Conservation (phyloP, 2,329 filamentous ascomycete genomes). For the Aschersonia sp. region DNA sequence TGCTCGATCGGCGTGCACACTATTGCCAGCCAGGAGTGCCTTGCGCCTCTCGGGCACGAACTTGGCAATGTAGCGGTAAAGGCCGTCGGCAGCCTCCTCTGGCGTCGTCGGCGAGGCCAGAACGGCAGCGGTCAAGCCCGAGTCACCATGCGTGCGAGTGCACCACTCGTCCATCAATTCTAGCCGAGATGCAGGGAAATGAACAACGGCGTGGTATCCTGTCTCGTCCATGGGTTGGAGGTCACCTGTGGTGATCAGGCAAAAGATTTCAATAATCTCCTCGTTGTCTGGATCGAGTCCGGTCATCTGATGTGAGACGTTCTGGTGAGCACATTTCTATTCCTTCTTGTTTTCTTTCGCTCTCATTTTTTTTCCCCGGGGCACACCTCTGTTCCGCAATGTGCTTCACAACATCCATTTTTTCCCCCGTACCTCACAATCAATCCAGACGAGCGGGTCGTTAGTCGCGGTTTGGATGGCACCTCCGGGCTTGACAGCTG, state of each 20-base stretch:
- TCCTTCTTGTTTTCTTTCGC: too few species aligned
- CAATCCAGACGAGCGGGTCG: conserved; percentile 73
- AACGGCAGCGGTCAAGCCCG: conserved; percentile 68
- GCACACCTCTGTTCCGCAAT: not conserved
- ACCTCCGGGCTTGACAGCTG: not conserved
- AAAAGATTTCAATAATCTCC: conserved; percentile 81
- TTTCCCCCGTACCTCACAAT: conserved; percentile 35
- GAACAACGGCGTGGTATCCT: conserved; percentile 70
- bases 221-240: conserved; percentile 60
- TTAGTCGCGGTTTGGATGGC: conserved; percentile 8
- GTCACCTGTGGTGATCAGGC: conserved; percentile 72
- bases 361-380: too few species aligned
- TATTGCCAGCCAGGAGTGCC: conserved; percentile 79
- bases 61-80: conserved; percentile 65
- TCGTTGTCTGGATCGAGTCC: conserved; percentile 55
- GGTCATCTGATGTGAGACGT: conserved; percentile 55
- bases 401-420: not conserved
- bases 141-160: conserved; percentile 59
- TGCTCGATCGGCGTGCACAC: conserved; percentile 74
- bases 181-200: conserved; percentile 55
- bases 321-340: not conserved
- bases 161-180: conserved; percentile 85
- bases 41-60: conserved; percentile 51
- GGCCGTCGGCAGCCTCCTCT: conserved; percentile 52
- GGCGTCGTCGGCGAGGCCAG: conserved; percentile 59